A percentile compares a stretch with the other conserved stretches of the same genome.
phyloP scores from a whole-genome alignment of 129 eudicot genomes.

The Pittosporum tobira region DNA sequence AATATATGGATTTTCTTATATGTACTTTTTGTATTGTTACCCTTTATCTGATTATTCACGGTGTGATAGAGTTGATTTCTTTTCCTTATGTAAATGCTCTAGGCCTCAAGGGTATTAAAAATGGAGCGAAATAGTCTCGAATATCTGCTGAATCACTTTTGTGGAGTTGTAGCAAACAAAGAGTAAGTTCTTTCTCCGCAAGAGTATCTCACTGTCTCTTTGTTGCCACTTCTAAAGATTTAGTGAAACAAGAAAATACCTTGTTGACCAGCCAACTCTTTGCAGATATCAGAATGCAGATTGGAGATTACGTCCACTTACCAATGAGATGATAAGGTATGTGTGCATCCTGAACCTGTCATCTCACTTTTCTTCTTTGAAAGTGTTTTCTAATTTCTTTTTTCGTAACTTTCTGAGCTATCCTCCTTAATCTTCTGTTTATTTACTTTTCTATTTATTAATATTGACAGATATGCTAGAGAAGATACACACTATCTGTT shows the following conservation, averaged over 20 bases:
- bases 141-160: slow-evolving; percentile 61
- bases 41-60: background rate
- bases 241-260: background rate
- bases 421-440: background rate
- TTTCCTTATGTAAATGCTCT: background rate
- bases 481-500: slow-evolving; percentile 95
- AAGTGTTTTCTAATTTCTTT: background rate
- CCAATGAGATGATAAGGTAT: slow-evolving; percentile 76
- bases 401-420: background rate
- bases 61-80: background rate
- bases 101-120: slow-evolving; percentile 89
- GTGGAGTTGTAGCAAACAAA: slow-evolving; percentile 86
- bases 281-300: slow-evolving; percentile 97
- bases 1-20: too few species aligned
- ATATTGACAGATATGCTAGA: slow-evolving; percentile 67
- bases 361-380: background rate
- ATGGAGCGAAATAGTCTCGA: slow-evolving; percentile 83
- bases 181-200: slow-evolving; percentile 38
- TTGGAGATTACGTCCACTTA: slow-evolving; percentile 92
- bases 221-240: background rate
- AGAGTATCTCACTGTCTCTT: background rate
- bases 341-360: background rate
- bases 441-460: background rate
- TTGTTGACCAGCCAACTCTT: slow-evolving; percentile 9
- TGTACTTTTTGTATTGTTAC: too few species aligned